Percentiles rank a stretch among this genome's conserved stretches.
These are phyloP conservation scores for Phytophthora capsici DNA, from an alignment of 352 stramenopile species.

Conservation along the genomic window DNA sequence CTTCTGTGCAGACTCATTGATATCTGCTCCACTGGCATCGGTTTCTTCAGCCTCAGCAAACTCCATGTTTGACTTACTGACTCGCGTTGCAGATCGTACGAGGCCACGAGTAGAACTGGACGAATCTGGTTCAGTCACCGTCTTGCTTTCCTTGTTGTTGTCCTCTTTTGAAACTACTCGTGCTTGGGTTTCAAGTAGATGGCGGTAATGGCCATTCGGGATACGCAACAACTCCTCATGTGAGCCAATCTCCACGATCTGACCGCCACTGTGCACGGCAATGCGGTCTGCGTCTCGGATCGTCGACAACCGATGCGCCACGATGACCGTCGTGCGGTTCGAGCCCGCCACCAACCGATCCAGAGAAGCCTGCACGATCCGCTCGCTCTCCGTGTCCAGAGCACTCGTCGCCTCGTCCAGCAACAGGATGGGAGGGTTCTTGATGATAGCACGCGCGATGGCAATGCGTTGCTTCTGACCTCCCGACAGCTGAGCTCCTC, in stretches of 20 bases:
- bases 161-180: neutral
- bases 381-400: conserved; percentile 83
- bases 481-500: conserved; percentile 87
- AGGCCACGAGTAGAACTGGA: too few relatives aligned
- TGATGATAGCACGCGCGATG: conserved; percentile 93
- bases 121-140: too few relatives aligned
- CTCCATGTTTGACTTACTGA: neutral
- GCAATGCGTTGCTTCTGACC: conserved; percentile 95
- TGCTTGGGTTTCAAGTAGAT: conserved; percentile 49
- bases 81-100: too few relatives aligned
- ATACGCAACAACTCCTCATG: conserved; percentile 91
- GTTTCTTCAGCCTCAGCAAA: neutral
- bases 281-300: conserved; percentile 95
- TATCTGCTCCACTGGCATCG: neutral
- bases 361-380: conserved; percentile 83
- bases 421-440: conserved; percentile 88
- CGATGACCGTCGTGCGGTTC: conserved; percentile 92
- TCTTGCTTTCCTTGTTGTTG: too few relatives aligned
- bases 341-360: conserved; percentile 51
- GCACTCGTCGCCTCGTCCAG: conserved; percentile 92
- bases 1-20: neutral
- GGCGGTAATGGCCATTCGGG: conserved; percentile 49
- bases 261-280: conserved; percentile 92
- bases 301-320: conserved; percentile 94
- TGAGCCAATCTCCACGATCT: conserved; percentile 93